phyloP scores from a whole-genome alignment of 495 filamentous ascomycete species.

The Lineolata rhizophorae region DNA sequence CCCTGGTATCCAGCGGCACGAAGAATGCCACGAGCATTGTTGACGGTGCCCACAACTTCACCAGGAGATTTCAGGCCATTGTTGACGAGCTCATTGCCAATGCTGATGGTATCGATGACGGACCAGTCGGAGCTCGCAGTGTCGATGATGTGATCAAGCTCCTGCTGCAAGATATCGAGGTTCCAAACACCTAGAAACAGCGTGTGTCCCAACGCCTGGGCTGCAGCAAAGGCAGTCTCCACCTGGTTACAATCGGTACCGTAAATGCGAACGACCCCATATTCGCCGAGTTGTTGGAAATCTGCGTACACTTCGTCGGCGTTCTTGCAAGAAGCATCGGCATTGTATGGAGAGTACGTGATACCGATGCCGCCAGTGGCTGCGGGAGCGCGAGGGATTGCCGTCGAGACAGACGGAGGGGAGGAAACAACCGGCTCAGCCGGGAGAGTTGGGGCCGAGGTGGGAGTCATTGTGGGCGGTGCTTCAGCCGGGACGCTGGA shows the following conservation, averaged over 20 bases:
- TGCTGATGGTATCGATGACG: conserved; percentile 40
- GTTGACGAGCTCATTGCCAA: conserved; percentile 72
- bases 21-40: conserved; percentile 31
- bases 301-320: conserved; percentile 37
- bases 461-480: not conserved
- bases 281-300: conserved; percentile 28
- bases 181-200: conserved; percentile 57
- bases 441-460: not conserved
- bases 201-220: conserved; percentile 32
- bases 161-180: conserved; percentile 29
- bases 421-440: not conserved
- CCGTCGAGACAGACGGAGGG: not conserved
- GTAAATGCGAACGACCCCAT: conserved; percentile 51
- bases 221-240: conserved; percentile 32
- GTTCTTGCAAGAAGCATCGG: conserved; percentile 42
- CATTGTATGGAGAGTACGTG: conserved; percentile 54
- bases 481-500: not conserved
- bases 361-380: conserved; percentile 35
- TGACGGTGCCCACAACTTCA: conserved; percentile 31
- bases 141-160: conserved; percentile 27
- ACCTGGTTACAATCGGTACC: conserved; percentile 62
- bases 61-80: conserved; percentile 22
- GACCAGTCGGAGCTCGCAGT: conserved; percentile 35
- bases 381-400: not conserved
- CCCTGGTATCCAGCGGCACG: conserved; percentile 43